Evolutionary conservation across 202 grass and related monocot genomes (phyloP).

Genomic region (Schoenoplectus triqueter): DNA sequence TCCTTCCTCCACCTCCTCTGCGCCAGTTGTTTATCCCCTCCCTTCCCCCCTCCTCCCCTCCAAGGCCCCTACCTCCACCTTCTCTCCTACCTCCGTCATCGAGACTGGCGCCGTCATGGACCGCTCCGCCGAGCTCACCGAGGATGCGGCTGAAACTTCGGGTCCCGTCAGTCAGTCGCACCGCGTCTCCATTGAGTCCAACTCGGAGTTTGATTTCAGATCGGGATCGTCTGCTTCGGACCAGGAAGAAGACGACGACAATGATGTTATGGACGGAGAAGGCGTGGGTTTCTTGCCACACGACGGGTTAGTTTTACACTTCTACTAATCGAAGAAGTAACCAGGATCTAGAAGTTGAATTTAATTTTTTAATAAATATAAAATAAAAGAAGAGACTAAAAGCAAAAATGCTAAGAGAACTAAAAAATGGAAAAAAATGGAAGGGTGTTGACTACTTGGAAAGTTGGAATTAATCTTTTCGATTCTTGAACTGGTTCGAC

Average conservation of each 20-base stretch:
- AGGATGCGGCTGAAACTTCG: conserved; percentile 44
- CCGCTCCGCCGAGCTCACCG: conserved; percentile 70
- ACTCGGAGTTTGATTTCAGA: conserved; percentile 55
- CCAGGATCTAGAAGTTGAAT: conserved; percentile 33
- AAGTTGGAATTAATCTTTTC: background rate
- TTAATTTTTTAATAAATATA: background rate
- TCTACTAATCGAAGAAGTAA: conserved; percentile 21
- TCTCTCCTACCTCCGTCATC: conserved; percentile 95
- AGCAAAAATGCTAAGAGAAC: background rate
- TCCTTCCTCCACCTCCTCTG: conserved; percentile 32
- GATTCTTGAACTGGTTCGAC: conserved; percentile 1
- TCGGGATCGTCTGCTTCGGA: conserved; percentile 46
- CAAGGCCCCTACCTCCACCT: conserved; percentile 16
- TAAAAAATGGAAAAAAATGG: background rate
- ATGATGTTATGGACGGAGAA: conserved; percentile 31
- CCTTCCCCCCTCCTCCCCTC: conserved; percentile 55
- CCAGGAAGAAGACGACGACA: background rate
- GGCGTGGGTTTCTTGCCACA: background rate
- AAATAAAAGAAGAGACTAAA: background rate
- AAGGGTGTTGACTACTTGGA: background rate
- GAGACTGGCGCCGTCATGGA: conserved; percentile 69
- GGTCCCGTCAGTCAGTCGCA: conserved; percentile 33
- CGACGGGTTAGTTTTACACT: conserved; percentile 16
- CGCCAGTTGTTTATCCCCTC: conserved; percentile 75
- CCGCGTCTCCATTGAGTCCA: conserved; percentile 51